Conservation (phyloP, 495 filamentous ascomycete genomes). For the Umbilicaria muhlenbergii region DNA sequence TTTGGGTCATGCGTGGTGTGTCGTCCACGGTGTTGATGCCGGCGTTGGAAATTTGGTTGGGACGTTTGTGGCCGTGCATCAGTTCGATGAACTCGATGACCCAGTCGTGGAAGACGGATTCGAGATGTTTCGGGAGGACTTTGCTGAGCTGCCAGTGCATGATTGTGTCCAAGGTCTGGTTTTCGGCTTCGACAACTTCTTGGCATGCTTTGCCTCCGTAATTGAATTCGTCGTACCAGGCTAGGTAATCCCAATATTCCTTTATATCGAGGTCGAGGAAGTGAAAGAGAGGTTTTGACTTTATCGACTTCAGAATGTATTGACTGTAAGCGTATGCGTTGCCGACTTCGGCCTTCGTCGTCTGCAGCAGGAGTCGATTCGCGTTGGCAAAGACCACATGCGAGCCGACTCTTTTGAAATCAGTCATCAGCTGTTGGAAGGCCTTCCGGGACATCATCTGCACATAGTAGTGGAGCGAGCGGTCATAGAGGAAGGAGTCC, state of each 20-base stretch:
- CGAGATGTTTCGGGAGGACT: constrained; percentile 68
- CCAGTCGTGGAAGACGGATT: constrained; percentile 81
- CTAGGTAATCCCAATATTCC: constrained; percentile 98
- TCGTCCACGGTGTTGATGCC: constrained; percentile 18
- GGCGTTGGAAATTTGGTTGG: constrained; percentile 13
- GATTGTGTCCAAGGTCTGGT: constrained; percentile 77
- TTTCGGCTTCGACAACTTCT: constrained; percentile 67
- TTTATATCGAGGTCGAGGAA: constrained; percentile 97
- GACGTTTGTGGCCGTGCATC: constrained; percentile 75
- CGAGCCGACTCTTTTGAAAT: constrained; percentile 90
- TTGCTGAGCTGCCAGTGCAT: constrained; percentile 97
- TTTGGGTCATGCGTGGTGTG: constrained; percentile 68
- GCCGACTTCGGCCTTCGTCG: constrained; percentile 89
- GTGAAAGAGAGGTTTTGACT: constrained; percentile 85
- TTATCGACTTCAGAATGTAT: constrained; percentile 93
- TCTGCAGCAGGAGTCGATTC: constrained; percentile 83
- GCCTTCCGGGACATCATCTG: constrained; percentile 97
- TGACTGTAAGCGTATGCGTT: constrained; percentile 95
- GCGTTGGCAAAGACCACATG: constrained; percentile 83
- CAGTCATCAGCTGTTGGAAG: constrained; percentile 89
- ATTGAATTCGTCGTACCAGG: constrained; percentile 99
- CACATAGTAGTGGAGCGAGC: constrained; percentile 92
- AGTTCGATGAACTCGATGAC: constrained; percentile 87
- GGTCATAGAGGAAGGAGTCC: constrained; percentile 86
- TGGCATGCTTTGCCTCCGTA: constrained; percentile 88